These are phyloP conservation scores for Chaetomiaceae sp. DNA, from an alignment of 2,329 filamentous ascomycete species.

Conservation along the genomic window DNA sequence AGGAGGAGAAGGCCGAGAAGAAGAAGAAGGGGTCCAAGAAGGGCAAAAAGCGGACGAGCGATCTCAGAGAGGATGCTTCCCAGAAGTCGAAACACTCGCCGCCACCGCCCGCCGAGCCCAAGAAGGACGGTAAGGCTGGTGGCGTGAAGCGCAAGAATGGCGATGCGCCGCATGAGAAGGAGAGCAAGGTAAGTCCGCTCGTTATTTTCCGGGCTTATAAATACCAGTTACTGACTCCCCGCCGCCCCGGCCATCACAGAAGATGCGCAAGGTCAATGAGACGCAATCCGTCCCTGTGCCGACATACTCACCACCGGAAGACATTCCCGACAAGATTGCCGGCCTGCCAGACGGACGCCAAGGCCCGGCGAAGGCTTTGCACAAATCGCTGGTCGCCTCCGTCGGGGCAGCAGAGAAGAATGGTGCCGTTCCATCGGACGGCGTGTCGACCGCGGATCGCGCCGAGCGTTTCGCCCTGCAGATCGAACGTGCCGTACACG, in stretches of 20 bases:
- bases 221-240: slow-evolving; percentile 23
- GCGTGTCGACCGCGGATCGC: slow-evolving; percentile 58
- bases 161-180: slow-evolving; percentile 52
- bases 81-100: slow-evolving; percentile 38
- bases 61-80: slow-evolving; percentile 48
- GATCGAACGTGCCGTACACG: slow-evolving; percentile 69
- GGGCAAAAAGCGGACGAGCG: slow-evolving; percentile 62
- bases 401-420: slow-evolving; percentile 65
- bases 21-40: slow-evolving; percentile 64
- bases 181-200: slow-evolving; percentile 42
- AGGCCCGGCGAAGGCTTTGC: slow-evolving; percentile 64
- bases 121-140: slow-evolving; percentile 39
- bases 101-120: slow-evolving; percentile 32
- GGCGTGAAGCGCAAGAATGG: slow-evolving; percentile 54
- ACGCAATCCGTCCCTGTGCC: slow-evolving; percentile 37
- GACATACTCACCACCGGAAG: slow-evolving; percentile 47
- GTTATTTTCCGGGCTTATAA: neutral
- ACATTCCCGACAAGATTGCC: slow-evolving; percentile 47
- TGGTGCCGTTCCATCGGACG: slow-evolving; percentile 57
- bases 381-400: slow-evolving; percentile 63
- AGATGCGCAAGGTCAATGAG: slow-evolving; percentile 54
- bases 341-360: slow-evolving; percentile 62
- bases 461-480: slow-evolving; percentile 69
- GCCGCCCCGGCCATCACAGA: slow-evolving; percentile 35
- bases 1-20: slow-evolving; percentile 57